Evolutionary conservation across 192 early-diverging fungal genomes (phyloP).

Genomic region (Mortierella antarctica): DNA sequence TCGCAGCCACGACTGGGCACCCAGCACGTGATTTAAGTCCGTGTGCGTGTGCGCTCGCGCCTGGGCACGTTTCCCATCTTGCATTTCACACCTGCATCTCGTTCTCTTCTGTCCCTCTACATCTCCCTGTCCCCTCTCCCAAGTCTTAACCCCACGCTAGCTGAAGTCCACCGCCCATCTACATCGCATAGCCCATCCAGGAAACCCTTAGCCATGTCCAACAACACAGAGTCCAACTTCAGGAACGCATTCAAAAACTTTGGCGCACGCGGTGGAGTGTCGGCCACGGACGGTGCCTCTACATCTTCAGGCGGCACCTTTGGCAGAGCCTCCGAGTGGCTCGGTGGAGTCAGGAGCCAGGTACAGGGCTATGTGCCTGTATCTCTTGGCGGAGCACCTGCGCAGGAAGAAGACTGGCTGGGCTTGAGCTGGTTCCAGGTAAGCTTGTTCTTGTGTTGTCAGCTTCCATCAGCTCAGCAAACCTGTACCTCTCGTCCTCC

Average conservation of each 20-base stretch:
- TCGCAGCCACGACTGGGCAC: no score
- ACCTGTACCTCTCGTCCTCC: background rate
- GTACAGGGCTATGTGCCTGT: slow-evolving; percentile 47
- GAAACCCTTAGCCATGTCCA: slow-evolving; percentile 39
- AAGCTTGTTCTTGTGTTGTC: background rate
- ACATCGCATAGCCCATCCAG: background rate
- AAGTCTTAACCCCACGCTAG: no score
- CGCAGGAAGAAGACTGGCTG: slow-evolving; percentile 49
- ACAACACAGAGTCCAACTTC: slow-evolving; percentile 58
- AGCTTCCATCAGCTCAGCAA: background rate
- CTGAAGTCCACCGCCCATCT: no score
- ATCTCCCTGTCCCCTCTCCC: no score
- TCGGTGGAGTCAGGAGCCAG: slow-evolving; percentile 41
- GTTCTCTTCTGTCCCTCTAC: no score
- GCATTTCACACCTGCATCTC: no score
- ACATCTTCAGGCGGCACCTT: slow-evolving; percentile 11
- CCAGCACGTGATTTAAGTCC: no score
- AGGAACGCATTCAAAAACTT: slow-evolving; percentile 61
- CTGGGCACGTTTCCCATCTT: no score
- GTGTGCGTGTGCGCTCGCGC: no score
- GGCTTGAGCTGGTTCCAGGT: slow-evolving; percentile 51
- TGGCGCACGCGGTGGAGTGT: slow-evolving; percentile 41
- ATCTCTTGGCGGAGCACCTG: slow-evolving; percentile 40
- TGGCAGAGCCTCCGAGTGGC: slow-evolving; percentile 36
- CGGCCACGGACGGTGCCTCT: slow-evolving; percentile 8